Percentiles rank a stretch among this genome's conserved stretches.
Evolutionary conservation across 2,329 filamentous ascomycete species (phyloP).

Genomic region (Westerdykella ornata): DNA sequence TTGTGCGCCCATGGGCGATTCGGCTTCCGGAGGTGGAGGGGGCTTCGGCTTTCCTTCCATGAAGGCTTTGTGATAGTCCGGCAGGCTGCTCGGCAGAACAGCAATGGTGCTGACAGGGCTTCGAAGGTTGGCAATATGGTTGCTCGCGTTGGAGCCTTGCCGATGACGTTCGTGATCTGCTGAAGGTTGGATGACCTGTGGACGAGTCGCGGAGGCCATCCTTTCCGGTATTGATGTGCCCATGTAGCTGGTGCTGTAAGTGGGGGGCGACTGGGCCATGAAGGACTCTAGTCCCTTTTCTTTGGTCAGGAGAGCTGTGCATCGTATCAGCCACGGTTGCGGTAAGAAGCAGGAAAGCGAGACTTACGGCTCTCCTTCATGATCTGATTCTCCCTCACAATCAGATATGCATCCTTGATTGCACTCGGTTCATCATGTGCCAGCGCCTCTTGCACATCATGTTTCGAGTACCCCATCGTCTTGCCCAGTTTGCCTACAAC

Average conservation of each 20-base stretch:
- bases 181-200: slow-evolving; percentile 23
- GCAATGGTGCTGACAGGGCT: slow-evolving; percentile 69
- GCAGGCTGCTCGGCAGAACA: slow-evolving; percentile 83
- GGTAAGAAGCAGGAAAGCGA: no score
- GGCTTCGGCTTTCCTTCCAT: slow-evolving; percentile 60
- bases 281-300: slow-evolving; percentile 49
- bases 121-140: slow-evolving; percentile 36
- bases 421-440: slow-evolving; percentile 89
- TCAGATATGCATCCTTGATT: slow-evolving; percentile 98
- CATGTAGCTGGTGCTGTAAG: slow-evolving; percentile 38
- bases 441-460: slow-evolving; percentile 90
- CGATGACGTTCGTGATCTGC: slow-evolving; percentile 38
- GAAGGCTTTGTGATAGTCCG: slow-evolving; percentile 82
- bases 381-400: slow-evolving; percentile 93
- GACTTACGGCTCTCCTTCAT: slow-evolving; percentile 89
- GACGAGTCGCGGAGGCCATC: slow-evolving; percentile 30
- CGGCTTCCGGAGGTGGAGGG: slow-evolving; percentile 13
- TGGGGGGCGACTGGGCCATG: slow-evolving; percentile 51
- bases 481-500: slow-evolving; percentile 94
- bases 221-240: slow-evolving; percentile 29
- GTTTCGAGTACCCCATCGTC: slow-evolving; percentile 94
- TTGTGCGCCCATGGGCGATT: slow-evolving; percentile 39
- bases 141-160: slow-evolving; percentile 41
- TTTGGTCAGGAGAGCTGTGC: slow-evolving; percentile 49
- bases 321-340: no score